These are phyloP conservation scores for Barnettozyma botsteinii DNA, from an alignment of 805 yeast genomes.

Conservation along the genomic window DNA sequence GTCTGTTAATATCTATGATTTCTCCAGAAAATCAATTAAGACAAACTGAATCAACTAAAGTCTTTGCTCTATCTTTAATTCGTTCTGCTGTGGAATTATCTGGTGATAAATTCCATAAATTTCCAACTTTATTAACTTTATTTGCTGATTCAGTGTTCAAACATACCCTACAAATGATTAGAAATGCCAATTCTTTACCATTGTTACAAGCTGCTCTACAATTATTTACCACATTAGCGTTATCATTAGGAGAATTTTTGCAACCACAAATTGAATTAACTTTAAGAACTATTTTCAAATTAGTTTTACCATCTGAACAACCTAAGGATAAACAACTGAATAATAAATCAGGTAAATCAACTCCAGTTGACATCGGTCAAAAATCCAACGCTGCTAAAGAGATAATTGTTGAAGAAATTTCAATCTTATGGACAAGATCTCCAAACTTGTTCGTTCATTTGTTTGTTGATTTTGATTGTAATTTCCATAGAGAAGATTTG, in stretches of 20 bases:
- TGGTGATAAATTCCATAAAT: slow-evolving; percentile 54
- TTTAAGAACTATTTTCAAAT: slow-evolving; percentile 54
- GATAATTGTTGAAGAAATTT: slow-evolving; percentile 74
- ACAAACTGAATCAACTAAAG: slow-evolving; percentile 82
- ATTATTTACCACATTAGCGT: slow-evolving; percentile 64
- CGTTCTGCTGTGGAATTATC: slow-evolving; percentile 77
- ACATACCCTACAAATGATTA: slow-evolving; percentile 73
- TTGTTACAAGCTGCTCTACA: slow-evolving; percentile 72
- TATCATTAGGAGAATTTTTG: slow-evolving; percentile 57
- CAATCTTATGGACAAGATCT: slow-evolving; percentile 75
- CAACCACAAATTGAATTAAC: slow-evolving; percentile 80
- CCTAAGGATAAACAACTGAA: slow-evolving; percentile 10
- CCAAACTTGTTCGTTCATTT: slow-evolving; percentile 71
- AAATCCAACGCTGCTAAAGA: slow-evolving; percentile 52
- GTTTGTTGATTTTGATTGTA: slow-evolving; percentile 85
- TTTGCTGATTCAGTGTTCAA: slow-evolving; percentile 82
- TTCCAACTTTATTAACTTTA: slow-evolving; percentile 59
- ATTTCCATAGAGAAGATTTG: slow-evolving; percentile 77
- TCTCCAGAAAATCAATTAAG: slow-evolving; percentile 79
- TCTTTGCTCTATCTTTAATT: slow-evolving; percentile 72
- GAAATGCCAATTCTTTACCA: slow-evolving; percentile 65
- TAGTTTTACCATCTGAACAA: slow-evolving; percentile 38
- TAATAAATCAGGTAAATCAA: slow-evolving; percentile 24
- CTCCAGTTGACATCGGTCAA: slow-evolving; percentile 28
- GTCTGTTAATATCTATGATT: slow-evolving; percentile 69